Base-by-base conservation (phyloP, 1,284 basidiomycete genomes). In the Amylostereum chailletii region DNA sequence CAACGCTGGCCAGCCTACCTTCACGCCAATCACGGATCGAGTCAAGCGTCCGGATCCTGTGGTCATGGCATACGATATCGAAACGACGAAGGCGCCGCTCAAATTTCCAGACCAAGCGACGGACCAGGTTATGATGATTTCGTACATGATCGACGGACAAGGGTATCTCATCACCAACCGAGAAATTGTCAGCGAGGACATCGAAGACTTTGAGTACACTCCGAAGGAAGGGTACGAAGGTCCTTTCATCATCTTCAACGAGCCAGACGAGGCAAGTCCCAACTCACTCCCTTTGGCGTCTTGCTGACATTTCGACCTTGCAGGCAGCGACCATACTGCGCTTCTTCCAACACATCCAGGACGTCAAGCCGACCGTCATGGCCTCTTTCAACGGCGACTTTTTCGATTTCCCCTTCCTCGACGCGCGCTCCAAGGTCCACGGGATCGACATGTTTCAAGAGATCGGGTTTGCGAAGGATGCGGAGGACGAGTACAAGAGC, bases 101-200 rank as follows among this genome's bases (percentile, higher is more conserved):
- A 99, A 99, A 68, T 99, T 99, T 64, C 96, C 96, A 1, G 96
- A 99, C 71, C 89, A 93, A 58, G 83, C 86, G 8, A 86, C 90
- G 26, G 96, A 99, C 71, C 94, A 96, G 64, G 92, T 99, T 60
- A 99, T 99, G 95, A 99, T 99, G 96, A 99, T 99, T 57, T 99
- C 96, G 41, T 96, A 95, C 69, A 96, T 96, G 92, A 73, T 96
- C 34, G 93, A 96, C 63, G 93, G 92, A 0, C 91, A 98, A 65
- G 96, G 96, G 0, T 99, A 89, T 62, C 79, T 99, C 54, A 98
- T 99, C 66, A 98, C 94, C 26, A 99, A 99, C 61, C 80, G 96
- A 44, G 95, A 99, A 58, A 97, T 99, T 48, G 93, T 99, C 52
- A 86, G 87, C 53, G 94, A 99, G 63, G 93, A 99, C 64, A 98